Conservation (phyloP, 768 basidiomycete genomes). For the Leucosporidium creatinivorum region DNA sequence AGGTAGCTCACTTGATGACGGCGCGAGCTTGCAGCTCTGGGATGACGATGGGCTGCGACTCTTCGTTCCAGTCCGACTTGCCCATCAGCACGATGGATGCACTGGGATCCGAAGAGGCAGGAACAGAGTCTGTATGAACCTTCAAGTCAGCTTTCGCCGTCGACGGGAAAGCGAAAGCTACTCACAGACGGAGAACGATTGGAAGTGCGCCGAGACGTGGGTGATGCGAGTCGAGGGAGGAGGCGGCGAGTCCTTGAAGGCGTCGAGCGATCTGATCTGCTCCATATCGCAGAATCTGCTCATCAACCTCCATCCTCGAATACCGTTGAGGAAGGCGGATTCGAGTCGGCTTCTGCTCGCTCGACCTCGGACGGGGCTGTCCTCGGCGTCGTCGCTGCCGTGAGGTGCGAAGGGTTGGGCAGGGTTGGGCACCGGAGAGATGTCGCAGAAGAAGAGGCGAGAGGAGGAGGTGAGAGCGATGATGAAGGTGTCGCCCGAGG, state of each 20-base stretch:
- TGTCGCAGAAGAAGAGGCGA: conserved; percentile 61
- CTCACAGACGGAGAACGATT: conserved; percentile 59
- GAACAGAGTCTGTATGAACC: conserved; percentile 16
- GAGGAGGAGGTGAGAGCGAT: conserved; percentile 74
- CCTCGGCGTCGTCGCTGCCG: conserved; percentile 9
- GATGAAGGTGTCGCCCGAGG: conserved; percentile 63
- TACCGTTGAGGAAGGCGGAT: conserved; percentile 41
- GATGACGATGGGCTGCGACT: conserved; percentile 44
- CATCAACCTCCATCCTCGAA: conserved; percentile 43
- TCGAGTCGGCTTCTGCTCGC: conserved; percentile 37
- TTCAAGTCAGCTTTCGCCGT: not conserved
- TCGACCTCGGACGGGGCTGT: conserved; percentile 9
- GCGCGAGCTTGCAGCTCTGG: conserved; percentile 65
- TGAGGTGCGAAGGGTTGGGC: conserved; percentile 37
- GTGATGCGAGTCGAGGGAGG: conserved; percentile 31
- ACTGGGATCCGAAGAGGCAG: conserved; percentile 62
- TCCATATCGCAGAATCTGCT: conserved; percentile 29
- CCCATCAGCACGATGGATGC: conserved; percentile 17
- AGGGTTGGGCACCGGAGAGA: conserved; percentile 31
- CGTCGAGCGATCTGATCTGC: conserved; percentile 4
- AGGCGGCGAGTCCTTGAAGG: conserved; percentile 5
- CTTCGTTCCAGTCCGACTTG: not conserved
- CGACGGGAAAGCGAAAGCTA: not conserved
- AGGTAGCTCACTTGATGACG: conserved; percentile 57
- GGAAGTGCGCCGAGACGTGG: conserved; percentile 77